Evolutionary conservation across 768 basidiomycete species (phyloP).

Genomic region (Leccinum rimulosum): DNA sequence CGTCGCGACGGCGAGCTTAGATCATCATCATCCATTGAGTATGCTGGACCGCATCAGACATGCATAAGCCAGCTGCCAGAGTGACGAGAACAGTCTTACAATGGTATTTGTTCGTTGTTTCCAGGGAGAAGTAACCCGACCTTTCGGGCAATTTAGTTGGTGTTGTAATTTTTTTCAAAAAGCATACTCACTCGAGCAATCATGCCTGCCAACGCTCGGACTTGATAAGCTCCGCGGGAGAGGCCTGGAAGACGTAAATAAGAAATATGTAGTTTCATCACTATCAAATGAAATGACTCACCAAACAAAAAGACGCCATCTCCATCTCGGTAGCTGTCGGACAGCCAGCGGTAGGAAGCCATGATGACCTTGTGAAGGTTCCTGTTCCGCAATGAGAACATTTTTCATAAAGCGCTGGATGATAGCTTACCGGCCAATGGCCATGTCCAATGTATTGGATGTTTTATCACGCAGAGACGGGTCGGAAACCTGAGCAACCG

Average conservation of each 20-base stretch:
- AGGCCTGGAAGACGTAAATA: constrained; percentile 32
- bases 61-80: not conserved
- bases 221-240: constrained; percentile 49
- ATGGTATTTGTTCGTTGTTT: constrained; percentile 41
- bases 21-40: constrained; percentile 26
- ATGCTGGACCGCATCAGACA: constrained; percentile 24
- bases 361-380: constrained; percentile 36
- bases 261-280: not conserved
- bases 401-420: not conserved
- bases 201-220: constrained; percentile 43
- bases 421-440: constrained; percentile 35
- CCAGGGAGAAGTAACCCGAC: constrained; percentile 42
- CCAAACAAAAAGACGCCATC: constrained; percentile 44
- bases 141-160: constrained; percentile 17
- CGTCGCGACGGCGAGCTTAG: constrained; percentile 3
- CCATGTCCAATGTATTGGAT: constrained; percentile 29
- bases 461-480: constrained; percentile 20
- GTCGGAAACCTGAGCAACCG: constrained; percentile 28
- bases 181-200: constrained; percentile 34
- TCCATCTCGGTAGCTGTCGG: constrained; percentile 36
- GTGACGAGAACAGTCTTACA: constrained; percentile 21
- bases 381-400: constrained; percentile 19
- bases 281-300: constrained; percentile 7
- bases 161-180: not conserved
- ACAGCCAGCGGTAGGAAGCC: constrained; percentile 40